A percentile compares a stretch with the other conserved stretches of the same genome.
These are phyloP conservation scores for Persicaria tinctoria DNA, from an alignment of 148 eudicot species.

Conservation along the genomic window DNA sequence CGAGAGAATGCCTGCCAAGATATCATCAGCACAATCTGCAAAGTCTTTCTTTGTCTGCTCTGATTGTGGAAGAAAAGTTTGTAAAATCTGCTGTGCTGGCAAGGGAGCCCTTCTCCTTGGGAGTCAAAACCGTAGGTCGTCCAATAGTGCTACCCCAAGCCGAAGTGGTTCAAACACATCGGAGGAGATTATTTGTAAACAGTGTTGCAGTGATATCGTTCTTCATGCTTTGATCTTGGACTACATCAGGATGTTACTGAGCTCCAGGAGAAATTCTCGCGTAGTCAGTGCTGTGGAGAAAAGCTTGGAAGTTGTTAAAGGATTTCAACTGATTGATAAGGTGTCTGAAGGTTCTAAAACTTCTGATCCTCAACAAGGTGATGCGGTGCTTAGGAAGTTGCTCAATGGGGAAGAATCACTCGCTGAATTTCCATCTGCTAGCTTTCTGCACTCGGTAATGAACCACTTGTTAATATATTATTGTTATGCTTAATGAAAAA, in stretches of 20 bases:
- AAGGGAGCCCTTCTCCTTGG: conserved; percentile 78
- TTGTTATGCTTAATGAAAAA: background rate
- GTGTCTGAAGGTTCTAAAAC: conserved; percentile 24
- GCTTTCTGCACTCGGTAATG: conserved; percentile 75
- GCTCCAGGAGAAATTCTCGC: conserved; percentile 59
- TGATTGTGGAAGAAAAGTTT: conserved; percentile 70
- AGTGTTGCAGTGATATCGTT: conserved; percentile 71
- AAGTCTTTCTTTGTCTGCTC: conserved; percentile 45
- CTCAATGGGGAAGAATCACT: conserved; percentile 78
- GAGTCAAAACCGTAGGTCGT: conserved; percentile 38
- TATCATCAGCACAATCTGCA: conserved; percentile 30
- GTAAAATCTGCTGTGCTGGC: conserved; percentile 87
- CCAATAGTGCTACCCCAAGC: conserved; percentile 36
- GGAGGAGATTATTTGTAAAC: conserved; percentile 74
- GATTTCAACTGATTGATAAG: conserved; percentile 41
- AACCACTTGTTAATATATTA: conserved; percentile 3
- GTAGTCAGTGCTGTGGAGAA: conserved; percentile 51
- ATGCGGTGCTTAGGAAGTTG: conserved; percentile 31
- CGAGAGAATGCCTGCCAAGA: conserved; percentile 19
- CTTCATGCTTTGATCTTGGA: conserved; percentile 82
- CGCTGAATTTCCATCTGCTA: conserved; percentile 84
- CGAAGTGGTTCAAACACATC: conserved; percentile 54
- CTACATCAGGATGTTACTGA: conserved; percentile 64
- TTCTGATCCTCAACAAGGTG: conserved; percentile 26
- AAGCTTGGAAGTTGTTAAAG: conserved; percentile 59